Evolutionary conservation across 164 flowering plant species (phyloP), one percentile per base, ranked within the genome.

Genomic region (Chimonanthus salicifolius): DNA sequence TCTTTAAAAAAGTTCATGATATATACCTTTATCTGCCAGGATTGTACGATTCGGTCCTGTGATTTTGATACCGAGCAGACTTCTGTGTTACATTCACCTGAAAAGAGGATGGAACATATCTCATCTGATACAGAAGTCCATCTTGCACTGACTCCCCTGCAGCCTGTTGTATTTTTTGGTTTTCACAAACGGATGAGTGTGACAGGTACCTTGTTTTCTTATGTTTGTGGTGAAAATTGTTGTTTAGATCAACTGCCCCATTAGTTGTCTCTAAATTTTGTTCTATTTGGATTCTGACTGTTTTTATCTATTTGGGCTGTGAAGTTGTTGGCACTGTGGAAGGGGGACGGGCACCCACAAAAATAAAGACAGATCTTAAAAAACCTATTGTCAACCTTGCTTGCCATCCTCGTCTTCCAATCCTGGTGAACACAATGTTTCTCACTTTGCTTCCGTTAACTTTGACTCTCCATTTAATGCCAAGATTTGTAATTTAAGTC

Each of bases 321-420:
- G 82, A 72, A 96, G 99, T 94, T 82, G 99, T 96, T 83, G 99
- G 99, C 75, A 96, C 99, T 50, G 83, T 91, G 79, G 99, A 93
- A 83, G 98, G 99, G 20, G 99, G 98, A 62, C 87, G 89, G 76
- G 88, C 90, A 15, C 99, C 99, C 4, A 96, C 97, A 51, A 96
- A 96, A 79, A 96, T 96, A 75, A 96, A 96, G 87, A 87, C 99
- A 46, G 99, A 96, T 82, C 78, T 96, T 78, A 96, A 96, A 83
- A 96, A 94, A 77, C 98, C 99, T 20, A 78, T 96, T 74, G 94
- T 96, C 58, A 96, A 96, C 80, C 94, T 96, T 81, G 97, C 97
- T 75, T 96, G 99, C 79, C 99, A 96, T 85, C 97, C 99, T 72
- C 98, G 99, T 58, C 92, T 90, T 18, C 98, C 99, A 72, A 87